These are phyloP conservation scores for Suillus alpinus DNA, from an alignment of 768 basidiomycete species.

Conservation along the genomic window DNA sequence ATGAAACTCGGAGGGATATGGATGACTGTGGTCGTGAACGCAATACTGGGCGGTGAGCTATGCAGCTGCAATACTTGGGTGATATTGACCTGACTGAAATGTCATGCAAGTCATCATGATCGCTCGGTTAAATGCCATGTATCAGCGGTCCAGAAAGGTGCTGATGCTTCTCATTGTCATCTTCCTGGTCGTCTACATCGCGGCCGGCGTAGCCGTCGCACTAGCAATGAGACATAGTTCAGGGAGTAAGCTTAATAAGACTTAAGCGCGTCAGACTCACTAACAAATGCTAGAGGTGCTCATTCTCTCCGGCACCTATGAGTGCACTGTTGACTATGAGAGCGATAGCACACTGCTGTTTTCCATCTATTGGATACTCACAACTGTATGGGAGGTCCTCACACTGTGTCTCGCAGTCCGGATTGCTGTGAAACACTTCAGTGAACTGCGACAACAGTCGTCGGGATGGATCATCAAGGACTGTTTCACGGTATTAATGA, in stretches of 20 bases:
- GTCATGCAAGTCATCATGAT: background rate
- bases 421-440: background rate
- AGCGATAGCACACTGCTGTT: background rate
- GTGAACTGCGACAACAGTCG: background rate
- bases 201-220: background rate
- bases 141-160: background rate
- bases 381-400: background rate
- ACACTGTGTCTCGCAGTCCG: background rate
- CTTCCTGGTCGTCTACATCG: background rate
- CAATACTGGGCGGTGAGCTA: background rate
- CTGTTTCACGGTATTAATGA: background rate
- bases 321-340: background rate
- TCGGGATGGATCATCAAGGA: background rate
- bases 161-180: background rate
- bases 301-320: background rate
- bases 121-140: background rate
- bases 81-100: background rate
- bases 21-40: background rate
- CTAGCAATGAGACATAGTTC: background rate
- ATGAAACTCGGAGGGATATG: background rate
- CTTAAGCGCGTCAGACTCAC: background rate
- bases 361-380: background rate
- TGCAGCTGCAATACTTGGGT: background rate
- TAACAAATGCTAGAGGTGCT: background rate
- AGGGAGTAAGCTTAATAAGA: background rate